A percentile compares a stretch with the other conserved stretches of the same genome.
phyloP scores from a whole-genome alignment of 352 stramenopile genomes.

The Phytopythium cucurbitacearum region DNA sequence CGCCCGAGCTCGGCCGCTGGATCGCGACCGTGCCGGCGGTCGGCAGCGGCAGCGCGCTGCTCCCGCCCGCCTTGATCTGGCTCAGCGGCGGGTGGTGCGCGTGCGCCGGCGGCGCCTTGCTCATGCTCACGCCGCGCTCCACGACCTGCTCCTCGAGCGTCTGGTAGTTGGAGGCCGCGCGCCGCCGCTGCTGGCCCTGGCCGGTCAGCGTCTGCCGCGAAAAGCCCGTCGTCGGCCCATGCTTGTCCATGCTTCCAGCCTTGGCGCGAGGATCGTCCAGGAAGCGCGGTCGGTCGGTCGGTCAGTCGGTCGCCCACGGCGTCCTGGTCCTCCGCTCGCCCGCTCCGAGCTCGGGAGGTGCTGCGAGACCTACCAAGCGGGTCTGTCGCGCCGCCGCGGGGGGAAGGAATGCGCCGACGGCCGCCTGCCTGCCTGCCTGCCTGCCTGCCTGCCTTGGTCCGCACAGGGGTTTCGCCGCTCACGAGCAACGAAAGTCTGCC shows the following conservation, averaged over 20 bases:
- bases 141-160: slow-evolving; percentile 59
- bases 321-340: too few species aligned
- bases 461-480: too few species aligned
- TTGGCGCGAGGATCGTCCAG: too few species aligned
- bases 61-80: background rate
- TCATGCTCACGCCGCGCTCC: slow-evolving; percentile 37
- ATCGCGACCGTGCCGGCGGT: slow-evolving; percentile 13
- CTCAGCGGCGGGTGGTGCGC: slow-evolving; percentile 5
- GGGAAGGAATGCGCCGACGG: too few species aligned
- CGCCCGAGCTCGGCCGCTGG: slow-evolving; percentile 23
- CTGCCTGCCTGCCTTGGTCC: too few species aligned
- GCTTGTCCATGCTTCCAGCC: background rate
- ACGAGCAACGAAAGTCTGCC: too few species aligned
- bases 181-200: slow-evolving; percentile 27
- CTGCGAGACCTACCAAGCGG: too few species aligned
- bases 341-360: too few species aligned
- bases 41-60: slow-evolving; percentile 10
- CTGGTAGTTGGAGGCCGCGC: slow-evolving; percentile 78
- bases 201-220: background rate
- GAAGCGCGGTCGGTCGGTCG: too few species aligned
- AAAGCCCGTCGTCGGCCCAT: background rate
- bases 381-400: too few species aligned
- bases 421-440: too few species aligned
- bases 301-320: too few species aligned
- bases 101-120: slow-evolving; percentile 6